Conservation (phyloP, 2,329 filamentous ascomycete genomes). For the Ceratocystis alfenasii region DNA sequence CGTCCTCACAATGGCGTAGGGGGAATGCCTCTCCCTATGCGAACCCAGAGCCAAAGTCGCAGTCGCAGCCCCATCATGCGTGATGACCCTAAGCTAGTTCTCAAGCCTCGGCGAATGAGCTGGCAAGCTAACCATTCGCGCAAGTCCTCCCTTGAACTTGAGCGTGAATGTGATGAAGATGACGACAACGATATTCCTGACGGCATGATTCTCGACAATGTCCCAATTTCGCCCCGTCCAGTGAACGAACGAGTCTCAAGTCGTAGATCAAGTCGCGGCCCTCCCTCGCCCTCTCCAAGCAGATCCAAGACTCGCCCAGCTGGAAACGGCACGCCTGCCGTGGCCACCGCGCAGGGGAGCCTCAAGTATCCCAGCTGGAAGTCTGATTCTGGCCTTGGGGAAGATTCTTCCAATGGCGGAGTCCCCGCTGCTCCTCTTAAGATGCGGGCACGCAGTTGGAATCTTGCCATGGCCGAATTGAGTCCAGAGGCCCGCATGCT, state of each 20-base stretch:
- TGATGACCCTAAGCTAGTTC: conserved; percentile 32
- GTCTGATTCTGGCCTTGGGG: conserved; percentile 33
- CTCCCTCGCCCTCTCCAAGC: conserved; percentile 19
- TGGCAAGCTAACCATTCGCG: conserved; percentile 57
- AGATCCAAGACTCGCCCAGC: conserved; percentile 39
- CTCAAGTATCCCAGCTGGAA: conserved; percentile 47
- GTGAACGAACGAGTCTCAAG: conserved; percentile 37
- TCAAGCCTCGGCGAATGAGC: conserved; percentile 46
- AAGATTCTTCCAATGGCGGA: conserved; percentile 23
- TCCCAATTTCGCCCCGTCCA: conserved; percentile 66
- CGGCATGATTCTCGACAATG: conserved; percentile 66
- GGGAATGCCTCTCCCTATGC: conserved; percentile 19
- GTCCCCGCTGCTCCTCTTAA: conserved; percentile 34
- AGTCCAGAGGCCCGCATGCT: conserved; percentile 61
- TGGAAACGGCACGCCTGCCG: conserved; percentile 52
- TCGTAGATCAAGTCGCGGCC: conserved; percentile 17
- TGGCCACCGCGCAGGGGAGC: conserved; percentile 47
- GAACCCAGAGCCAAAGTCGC: conserved; percentile 27
- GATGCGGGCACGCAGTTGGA: conserved; percentile 61
- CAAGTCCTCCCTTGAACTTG: conserved; percentile 58
- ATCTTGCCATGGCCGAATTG: conserved; percentile 53
- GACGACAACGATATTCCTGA: conserved; percentile 68
- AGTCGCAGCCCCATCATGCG: conserved; percentile 42
- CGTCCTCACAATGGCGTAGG: conserved; percentile 18
- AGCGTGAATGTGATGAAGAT: conserved; percentile 64